These are phyloP conservation scores for Polytrichum formosum DNA, from an alignment of 225 moss, liverwort and hornwort species.

Conservation along the genomic window DNA sequence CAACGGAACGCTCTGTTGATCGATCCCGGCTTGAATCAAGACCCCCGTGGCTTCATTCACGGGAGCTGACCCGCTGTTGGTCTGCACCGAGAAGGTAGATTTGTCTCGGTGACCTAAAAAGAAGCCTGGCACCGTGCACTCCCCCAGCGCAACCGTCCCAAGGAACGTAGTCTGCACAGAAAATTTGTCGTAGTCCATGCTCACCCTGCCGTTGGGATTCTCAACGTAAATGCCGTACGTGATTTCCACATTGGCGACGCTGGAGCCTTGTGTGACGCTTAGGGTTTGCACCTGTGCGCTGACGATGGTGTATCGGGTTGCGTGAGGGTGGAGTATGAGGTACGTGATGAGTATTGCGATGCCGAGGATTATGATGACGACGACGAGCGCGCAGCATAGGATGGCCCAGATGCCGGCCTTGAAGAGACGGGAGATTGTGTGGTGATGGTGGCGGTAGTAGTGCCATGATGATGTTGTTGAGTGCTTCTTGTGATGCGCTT, in stretches of 20 bases:
- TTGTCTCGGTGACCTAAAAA: constrained; percentile 18
- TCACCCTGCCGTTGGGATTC: constrained; percentile 29
- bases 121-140: constrained; percentile 27
- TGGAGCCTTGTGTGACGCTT: constrained; percentile 22
- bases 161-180: constrained; percentile 22
- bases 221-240: constrained; percentile 29
- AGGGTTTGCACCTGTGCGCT: constrained; percentile 7
- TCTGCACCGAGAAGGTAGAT: constrained; percentile 10
- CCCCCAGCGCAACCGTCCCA: constrained; percentile 26
- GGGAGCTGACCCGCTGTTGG: background rate
- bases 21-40: constrained; percentile 15
- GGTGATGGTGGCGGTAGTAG: too few species aligned
- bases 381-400: constrained; percentile 11
- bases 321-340: constrained; percentile 31
- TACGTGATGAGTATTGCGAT: constrained; percentile 27
- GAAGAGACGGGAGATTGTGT: too few species aligned
- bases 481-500: too few species aligned
- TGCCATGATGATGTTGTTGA: too few species aligned
- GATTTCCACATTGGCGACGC: constrained; percentile 26
- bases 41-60: constrained; percentile 28
- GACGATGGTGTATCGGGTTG: constrained; percentile 35
- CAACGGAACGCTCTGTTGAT: constrained; percentile 8
- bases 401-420: background rate
- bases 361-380: constrained; percentile 18
- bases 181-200: constrained; percentile 38